These are phyloP conservation scores for Pneumocystis canis DNA, from an alignment of 1,139 yeast species.

Conservation along the genomic window DNA sequence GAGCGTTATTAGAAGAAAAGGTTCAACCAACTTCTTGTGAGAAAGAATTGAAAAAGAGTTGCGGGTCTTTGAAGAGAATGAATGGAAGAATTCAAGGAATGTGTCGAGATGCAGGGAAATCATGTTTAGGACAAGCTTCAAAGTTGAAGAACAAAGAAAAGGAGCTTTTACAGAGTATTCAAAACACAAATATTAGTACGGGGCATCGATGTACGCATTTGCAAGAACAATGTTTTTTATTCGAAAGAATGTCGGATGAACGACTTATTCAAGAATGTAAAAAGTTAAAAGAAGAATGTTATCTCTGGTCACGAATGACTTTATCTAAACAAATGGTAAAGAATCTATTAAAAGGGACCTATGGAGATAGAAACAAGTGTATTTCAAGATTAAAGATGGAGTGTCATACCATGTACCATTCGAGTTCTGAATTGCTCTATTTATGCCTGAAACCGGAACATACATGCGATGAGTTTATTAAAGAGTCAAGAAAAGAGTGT, in stretches of 20 bases:
- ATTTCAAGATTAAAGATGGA: not conserved
- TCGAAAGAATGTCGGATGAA: not conserved
- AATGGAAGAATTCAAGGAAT: not conserved
- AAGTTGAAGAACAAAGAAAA: too few relatives aligned
- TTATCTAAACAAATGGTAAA: not conserved
- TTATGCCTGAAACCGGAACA: not conserved
- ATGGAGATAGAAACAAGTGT: not conserved
- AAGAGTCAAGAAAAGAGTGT: not conserved
- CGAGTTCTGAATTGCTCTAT: not conserved
- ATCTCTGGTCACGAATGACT: not conserved
- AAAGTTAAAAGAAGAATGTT: not conserved
- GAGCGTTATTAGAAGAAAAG: too few relatives aligned
- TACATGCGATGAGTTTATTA: not conserved
- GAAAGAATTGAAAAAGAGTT: too few relatives aligned
- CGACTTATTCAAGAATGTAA: not conserved
- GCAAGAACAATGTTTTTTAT: not conserved
- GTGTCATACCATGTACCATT: not conserved
- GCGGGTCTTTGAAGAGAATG: too few relatives aligned
- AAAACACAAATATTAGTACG: too few relatives aligned
- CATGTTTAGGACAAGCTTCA: not conserved
- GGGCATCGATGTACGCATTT: not conserved
- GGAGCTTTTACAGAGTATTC: not conserved
- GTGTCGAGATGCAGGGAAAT: not conserved
- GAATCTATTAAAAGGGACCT: not conserved
- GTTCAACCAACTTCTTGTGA: too few relatives aligned